These are phyloP conservation scores for Leucosporidium yakuticum DNA, from an alignment of 768 basidiomycete genomes.

Conservation along the genomic window DNA sequence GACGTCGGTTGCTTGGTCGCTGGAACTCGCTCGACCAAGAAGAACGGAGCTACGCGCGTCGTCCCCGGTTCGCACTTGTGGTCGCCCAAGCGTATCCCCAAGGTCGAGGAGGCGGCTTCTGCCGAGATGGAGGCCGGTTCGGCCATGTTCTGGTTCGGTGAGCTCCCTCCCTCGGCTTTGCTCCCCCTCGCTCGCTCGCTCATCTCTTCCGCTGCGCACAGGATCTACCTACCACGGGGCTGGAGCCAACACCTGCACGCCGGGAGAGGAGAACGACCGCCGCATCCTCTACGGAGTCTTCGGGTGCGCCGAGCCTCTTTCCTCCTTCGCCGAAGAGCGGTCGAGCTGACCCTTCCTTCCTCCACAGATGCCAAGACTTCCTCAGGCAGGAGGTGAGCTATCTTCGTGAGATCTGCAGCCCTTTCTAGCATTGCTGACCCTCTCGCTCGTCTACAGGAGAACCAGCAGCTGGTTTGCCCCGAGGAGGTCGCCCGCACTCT, in stretches of 20 bases:
- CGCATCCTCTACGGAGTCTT: constrained; percentile 4
- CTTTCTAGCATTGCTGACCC: background rate
- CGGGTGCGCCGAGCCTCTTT: background rate
- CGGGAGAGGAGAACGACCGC: background rate
- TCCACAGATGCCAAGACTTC: background rate
- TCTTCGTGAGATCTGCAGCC: background rate
- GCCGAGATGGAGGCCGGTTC: background rate
- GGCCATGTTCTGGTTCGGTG: background rate
- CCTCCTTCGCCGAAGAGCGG: background rate
- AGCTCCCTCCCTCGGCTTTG: too few species aligned
- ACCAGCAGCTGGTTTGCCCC: constrained; percentile 3
- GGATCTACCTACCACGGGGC: constrained; percentile 6
- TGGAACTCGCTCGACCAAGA: background rate
- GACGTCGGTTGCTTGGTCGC: constrained; percentile 1
- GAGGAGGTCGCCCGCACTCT: constrained; percentile 1
- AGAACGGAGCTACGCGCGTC: constrained; percentile 5
- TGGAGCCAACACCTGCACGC: background rate
- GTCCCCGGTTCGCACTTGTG: constrained; percentile 8
- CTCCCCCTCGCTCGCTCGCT: too few species aligned
- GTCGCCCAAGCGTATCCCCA: background rate
- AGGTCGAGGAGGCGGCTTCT: background rate
- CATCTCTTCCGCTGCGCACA: too few species aligned
- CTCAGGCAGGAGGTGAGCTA: background rate
- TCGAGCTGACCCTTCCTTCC: too few species aligned
- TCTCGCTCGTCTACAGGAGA: background rate